Conservation (phyloP, 129 eudicot species). For the Apium graveolens region DNA sequence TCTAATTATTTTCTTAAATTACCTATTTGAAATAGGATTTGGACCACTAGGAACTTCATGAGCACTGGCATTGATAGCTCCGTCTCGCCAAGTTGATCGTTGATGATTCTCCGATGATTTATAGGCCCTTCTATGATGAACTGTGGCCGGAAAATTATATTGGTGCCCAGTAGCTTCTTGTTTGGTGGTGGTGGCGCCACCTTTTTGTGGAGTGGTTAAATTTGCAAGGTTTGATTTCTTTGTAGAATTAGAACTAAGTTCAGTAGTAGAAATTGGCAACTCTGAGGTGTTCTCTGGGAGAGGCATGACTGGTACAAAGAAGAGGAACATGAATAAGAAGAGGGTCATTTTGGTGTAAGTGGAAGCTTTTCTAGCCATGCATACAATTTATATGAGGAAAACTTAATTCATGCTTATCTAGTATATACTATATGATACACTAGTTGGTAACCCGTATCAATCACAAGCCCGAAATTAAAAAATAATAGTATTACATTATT, state of each 20-base stretch:
- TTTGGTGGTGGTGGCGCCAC: background rate
- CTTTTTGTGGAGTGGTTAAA: background rate
- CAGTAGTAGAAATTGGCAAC: background rate
- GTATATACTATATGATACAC: too few species aligned
- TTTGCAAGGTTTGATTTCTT: background rate
- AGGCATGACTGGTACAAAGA: background rate
- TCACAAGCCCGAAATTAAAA: too few species aligned
- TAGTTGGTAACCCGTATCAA: too few species aligned
- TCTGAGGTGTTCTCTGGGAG: background rate
- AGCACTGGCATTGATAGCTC: conserved; percentile 15
- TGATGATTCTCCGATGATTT: background rate
- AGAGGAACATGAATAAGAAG: background rate
- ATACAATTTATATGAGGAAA: background rate
- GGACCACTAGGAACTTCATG: conserved; percentile 30
- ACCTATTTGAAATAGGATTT: conserved; percentile 26
- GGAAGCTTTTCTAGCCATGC: background rate
- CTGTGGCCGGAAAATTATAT: background rate
- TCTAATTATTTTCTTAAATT: background rate
- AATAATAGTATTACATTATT: too few species aligned
- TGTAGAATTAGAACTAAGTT: background rate
- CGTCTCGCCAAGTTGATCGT: conserved; percentile 3
- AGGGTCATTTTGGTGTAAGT: background rate
- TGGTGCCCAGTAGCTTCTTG: background rate
- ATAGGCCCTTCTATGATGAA: background rate
- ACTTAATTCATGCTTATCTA: background rate